Evolutionary conservation across 805 yeast species (phyloP).

Genomic region (Ogataea zsoltii): DNA sequence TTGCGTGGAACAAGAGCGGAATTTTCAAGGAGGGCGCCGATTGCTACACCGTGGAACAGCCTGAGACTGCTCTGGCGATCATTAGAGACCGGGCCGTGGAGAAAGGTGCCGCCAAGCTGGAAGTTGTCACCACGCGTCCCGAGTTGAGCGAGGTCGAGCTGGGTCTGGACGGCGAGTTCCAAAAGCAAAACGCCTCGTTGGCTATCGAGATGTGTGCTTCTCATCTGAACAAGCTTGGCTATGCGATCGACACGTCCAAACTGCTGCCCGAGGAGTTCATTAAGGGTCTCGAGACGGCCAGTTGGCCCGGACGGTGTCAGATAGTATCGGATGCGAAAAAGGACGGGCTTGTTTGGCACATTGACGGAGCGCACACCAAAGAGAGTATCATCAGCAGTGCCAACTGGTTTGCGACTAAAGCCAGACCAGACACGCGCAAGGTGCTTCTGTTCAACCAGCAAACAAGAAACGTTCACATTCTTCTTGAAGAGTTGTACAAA

Average conservation of each 20-base stretch:
- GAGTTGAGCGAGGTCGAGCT: conserved; percentile 45
- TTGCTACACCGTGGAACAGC: conserved; percentile 65
- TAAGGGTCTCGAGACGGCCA: conserved; percentile 62
- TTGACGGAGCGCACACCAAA: conserved; percentile 95
- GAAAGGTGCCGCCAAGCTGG: conserved; percentile 47
- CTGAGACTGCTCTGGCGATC: conserved; percentile 53
- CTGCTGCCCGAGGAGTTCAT: conserved; percentile 50
- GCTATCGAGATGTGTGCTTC: conserved; percentile 71
- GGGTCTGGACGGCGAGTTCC: conserved; percentile 86
- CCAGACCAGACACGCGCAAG: conserved; percentile 29
- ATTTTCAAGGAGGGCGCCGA: conserved; percentile 71
- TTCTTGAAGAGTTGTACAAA: conserved; percentile 55
- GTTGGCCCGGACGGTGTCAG: conserved; percentile 98
- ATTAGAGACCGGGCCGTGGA: conserved; percentile 71
- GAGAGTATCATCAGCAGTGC: conserved; percentile 87
- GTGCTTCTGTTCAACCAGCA: conserved; percentile 91
- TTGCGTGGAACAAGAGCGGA: conserved; percentile 97
- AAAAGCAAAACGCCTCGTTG: conserved; percentile 79
- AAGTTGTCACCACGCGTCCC: conserved; percentile 49
- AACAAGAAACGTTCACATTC: conserved; percentile 75
- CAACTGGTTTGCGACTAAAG: conserved; percentile 64
- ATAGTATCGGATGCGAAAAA: conserved; percentile 44
- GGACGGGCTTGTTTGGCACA: conserved; percentile 64
- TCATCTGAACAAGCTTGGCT: conserved; percentile 55
- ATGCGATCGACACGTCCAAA: conserved; percentile 30